These are phyloP conservation scores for Saprolegnia parasitica DNA, from an alignment of 352 stramenopile genomes.

Conservation along the genomic window DNA sequence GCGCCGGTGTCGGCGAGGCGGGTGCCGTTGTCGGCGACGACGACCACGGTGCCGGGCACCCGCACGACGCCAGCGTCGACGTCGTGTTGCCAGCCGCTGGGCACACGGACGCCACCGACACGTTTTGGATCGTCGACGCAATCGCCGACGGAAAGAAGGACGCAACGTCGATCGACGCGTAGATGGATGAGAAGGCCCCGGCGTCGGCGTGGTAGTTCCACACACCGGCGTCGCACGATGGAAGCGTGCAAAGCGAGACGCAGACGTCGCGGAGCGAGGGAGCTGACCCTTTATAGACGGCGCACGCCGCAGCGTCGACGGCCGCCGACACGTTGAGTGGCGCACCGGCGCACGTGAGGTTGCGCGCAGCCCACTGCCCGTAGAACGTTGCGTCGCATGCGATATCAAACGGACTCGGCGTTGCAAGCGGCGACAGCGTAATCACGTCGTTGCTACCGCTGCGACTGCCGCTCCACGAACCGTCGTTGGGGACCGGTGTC, in stretches of 20 bases:
- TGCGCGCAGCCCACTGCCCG: conserved; percentile 55
- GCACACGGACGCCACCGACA: not conserved
- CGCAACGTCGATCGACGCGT: conserved; percentile 58
- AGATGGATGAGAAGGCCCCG: conserved; percentile 59
- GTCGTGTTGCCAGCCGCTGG: not conserved
- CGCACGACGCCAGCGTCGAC: not conserved
- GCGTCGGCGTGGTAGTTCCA: conserved; percentile 68
- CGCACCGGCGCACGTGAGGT: conserved; percentile 50
- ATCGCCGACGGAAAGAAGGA: conserved; percentile 35
- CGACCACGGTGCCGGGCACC: not conserved
- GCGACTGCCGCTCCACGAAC: not conserved
- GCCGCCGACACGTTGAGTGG: conserved; percentile 44
- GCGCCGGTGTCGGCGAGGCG: not conserved
- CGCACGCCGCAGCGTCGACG: conserved; percentile 52
- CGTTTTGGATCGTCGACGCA: not conserved
- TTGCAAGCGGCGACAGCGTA: not conserved
- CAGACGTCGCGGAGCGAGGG: conserved; percentile 49
- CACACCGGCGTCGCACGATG: conserved; percentile 53
- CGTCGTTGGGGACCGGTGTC: not conserved
- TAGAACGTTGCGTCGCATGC: conserved; percentile 74
- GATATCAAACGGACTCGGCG: conserved; percentile 36
- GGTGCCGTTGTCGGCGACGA: not conserved
- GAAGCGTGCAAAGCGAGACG: conserved; percentile 74
- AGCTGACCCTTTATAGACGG: conserved; percentile 64
- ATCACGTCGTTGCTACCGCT: not conserved